Percentiles rank a stretch among this genome's conserved stretches.
Conservation (phyloP, 2,329 filamentous ascomycete genomes). For the Penicillium sp. region DNA sequence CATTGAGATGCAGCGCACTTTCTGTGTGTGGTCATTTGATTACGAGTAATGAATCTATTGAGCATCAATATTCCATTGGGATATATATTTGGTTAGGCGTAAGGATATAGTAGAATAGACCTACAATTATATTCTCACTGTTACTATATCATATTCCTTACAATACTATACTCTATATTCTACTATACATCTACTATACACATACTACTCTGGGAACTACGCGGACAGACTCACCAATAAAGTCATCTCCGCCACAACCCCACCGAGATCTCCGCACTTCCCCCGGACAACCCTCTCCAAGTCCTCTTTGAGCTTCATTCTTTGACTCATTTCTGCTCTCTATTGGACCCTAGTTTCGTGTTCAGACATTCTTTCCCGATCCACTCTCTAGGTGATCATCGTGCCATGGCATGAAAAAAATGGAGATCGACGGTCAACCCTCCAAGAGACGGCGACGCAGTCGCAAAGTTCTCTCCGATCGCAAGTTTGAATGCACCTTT, state of each 20-base stretch:
- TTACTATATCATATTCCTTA: not conserved
- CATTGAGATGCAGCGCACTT: constrained; percentile 8
- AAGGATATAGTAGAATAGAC: not conserved
- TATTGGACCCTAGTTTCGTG: not conserved
- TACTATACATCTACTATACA: no score
- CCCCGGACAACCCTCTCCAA: constrained; percentile 5
- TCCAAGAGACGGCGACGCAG: constrained; percentile 47
- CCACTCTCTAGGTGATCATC: not conserved
- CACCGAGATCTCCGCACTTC: constrained; percentile 14
- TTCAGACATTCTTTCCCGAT: not conserved
- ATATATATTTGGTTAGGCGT: not conserved
- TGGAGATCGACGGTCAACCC: constrained; percentile 22
- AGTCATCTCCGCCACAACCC: constrained; percentile 9
- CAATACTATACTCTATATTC: not conserved
- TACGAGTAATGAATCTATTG: constrained; percentile 13
- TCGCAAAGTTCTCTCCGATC: constrained; percentile 48
- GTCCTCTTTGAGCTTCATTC: not conserved
- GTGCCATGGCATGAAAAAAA: constrained; percentile 11
- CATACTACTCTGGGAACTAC: not conserved
- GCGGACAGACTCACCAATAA: not conserved
- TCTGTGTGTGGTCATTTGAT: constrained; percentile 7
- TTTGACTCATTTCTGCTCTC: not conserved
- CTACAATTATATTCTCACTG: not conserved
- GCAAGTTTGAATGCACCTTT: constrained; percentile 74
- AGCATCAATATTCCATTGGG: not conserved